Base-by-base conservation (phyloP, 2,329 filamentous ascomycete species). In the Aspergillus niger region DNA sequence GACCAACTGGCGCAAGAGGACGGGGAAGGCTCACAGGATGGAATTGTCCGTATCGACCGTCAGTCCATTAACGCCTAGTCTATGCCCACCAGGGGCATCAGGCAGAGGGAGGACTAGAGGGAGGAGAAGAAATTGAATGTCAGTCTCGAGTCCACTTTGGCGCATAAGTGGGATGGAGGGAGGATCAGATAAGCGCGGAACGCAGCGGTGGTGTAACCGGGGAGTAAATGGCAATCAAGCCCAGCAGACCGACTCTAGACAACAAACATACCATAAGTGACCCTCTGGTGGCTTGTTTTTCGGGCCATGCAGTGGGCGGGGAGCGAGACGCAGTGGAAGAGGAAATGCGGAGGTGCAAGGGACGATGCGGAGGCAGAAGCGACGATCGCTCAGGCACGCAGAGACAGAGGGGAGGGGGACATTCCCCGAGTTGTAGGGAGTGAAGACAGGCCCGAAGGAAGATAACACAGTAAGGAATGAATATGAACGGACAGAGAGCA, bases 1-100 rank as follows among this genome's bases (percentile, higher is more conserved):
- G 20, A 47, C 36, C 49, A 50, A 48, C 24, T 32, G 26, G 17
- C 39, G 32, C 50, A 39, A 39, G 32, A 50, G 15, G 17, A n/a
- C 20, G 22, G n/a, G 39, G 22, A 38, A 39, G 38, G 56, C 90
- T 83, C 83, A 97, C 92, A 99, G 84, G 63, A 97, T 92, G 58
- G 89, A 91, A 76, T 90, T 91, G 67, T 89, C 84, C 63, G 84
- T 82, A 78, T 98, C 95, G 66, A 97, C 89, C 55, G 92, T 92
- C 63, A 99, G 86, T 64, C 94, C 93, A 82, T 98, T 97, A 69
- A 99, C 92, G 66, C 95, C 95, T 59, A 98, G 87, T 70, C 93
- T 85, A 81, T 99, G 95, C 60, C 94, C 94, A 67, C 91, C 92
- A 17, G 87, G 85, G 60, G 86, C 87, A 76, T 90, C 88, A 63